Evolutionary conservation across 495 filamentous ascomycete species (phyloP).

Genomic region (Penicillium manginii): DNA sequence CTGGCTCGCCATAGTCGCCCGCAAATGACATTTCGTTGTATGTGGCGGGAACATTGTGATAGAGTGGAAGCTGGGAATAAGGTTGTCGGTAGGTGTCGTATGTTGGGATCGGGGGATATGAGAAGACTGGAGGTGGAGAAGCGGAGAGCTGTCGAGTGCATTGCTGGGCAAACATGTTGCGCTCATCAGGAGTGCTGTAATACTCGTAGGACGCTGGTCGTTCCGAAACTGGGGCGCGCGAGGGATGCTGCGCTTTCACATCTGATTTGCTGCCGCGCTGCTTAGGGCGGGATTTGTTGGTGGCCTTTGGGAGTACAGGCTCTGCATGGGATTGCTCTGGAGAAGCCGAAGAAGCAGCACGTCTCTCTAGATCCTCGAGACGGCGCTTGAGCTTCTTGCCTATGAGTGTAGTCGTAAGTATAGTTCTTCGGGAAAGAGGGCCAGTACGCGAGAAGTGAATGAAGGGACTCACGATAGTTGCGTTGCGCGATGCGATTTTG

Average conservation of each 20-base stretch:
- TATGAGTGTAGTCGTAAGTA: conserved; percentile 34
- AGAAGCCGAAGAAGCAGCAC: conserved; percentile 80
- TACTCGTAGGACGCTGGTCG: conserved; percentile 39
- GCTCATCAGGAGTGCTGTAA: conserved; percentile 46
- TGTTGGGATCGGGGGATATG: conserved; percentile 68
- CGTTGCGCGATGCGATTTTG: conserved; percentile 98
- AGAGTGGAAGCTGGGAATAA: conserved; percentile 65
- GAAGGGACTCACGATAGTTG: conserved; percentile 84
- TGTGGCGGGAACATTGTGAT: conserved; percentile 62
- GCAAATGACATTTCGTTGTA: conserved; percentile 63
- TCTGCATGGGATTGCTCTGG: conserved; percentile 66
- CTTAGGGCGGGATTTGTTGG: conserved; percentile 48
- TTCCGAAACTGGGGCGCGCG: not conserved
- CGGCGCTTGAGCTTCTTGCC: conserved; percentile 99
- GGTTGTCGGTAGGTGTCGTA: conserved; percentile 69
- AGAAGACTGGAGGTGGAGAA: conserved; percentile 75
- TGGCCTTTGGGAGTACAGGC: conserved; percentile 49
- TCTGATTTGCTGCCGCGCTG: conserved; percentile 49
- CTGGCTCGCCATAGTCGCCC: conserved; percentile 63
- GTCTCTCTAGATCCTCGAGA: conserved; percentile 92
- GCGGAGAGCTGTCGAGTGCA: conserved; percentile 72
- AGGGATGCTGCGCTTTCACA: conserved; percentile 38
- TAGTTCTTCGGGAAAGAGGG: not conserved
- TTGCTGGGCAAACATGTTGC: conserved; percentile 65
- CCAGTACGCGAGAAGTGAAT: too few relatives aligned